These are phyloP conservation scores for Suillus subluteus DNA, from an alignment of 768 basidiomycete genomes.

Conservation along the genomic window DNA sequence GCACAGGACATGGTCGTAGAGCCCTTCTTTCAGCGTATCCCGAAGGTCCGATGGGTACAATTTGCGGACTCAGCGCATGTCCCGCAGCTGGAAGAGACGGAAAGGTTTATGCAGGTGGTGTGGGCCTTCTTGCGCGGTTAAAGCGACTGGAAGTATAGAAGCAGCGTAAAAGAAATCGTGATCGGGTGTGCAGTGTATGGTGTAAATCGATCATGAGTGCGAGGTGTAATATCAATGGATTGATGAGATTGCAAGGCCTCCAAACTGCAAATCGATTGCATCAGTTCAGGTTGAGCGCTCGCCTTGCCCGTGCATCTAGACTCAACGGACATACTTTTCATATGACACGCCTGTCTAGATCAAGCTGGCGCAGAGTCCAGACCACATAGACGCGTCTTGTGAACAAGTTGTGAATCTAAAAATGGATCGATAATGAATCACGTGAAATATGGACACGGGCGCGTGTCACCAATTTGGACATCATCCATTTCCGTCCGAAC, in stretches of 20 bases:
- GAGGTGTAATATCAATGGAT: background rate
- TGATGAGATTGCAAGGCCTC: background rate
- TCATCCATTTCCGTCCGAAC: background rate
- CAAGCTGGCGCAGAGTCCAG: background rate
- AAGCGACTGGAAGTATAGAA: background rate
- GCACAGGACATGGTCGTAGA: conserved; percentile 37
- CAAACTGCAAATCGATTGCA: background rate
- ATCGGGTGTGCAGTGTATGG: background rate
- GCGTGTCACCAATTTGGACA: background rate
- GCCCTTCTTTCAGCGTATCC: conserved; percentile 37
- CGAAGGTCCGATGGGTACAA: conserved; percentile 40
- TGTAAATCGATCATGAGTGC: background rate
- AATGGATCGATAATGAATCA: background rate
- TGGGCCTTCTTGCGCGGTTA: conserved; percentile 30
- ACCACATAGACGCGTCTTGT: background rate
- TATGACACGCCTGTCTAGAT: background rate
- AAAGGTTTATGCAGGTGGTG: conserved; percentile 36
- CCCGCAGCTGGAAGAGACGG: conserved; percentile 41
- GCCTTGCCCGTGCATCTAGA: background rate
- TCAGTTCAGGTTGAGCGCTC: background rate
- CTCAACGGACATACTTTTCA: background rate
- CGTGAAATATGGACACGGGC: background rate
- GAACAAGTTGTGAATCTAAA: background rate
- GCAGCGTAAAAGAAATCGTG: background rate
- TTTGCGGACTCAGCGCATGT: conserved; percentile 42